Evolutionary conservation across 1,139 yeast genomes (phyloP).

Genomic region (Pichia norvegensis): DNA sequence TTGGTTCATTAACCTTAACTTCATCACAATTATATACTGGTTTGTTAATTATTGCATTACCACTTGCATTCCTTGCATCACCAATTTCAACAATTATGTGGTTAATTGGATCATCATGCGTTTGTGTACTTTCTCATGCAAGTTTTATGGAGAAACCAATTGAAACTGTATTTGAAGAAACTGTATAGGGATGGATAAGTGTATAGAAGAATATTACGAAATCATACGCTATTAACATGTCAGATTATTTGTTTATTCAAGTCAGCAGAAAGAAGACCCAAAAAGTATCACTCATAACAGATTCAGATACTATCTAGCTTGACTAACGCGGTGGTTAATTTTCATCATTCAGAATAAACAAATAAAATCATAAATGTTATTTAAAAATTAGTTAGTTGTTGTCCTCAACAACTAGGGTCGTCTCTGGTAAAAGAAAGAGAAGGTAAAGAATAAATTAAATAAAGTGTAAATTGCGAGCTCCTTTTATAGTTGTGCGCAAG

Average conservation of each 20-base stretch:
- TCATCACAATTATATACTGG: slow-evolving; percentile 87
- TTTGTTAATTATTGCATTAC: slow-evolving; percentile 67
- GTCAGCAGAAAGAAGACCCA: slow-evolving; percentile 30
- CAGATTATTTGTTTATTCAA: background rate
- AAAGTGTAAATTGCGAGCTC: background rate
- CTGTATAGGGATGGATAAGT: too few species aligned
- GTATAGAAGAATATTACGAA: too few species aligned
- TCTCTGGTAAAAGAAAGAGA: background rate
- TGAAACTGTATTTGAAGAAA: slow-evolving; percentile 94
- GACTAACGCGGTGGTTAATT: slow-evolving; percentile 27
- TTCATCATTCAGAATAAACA: slow-evolving; percentile 23
- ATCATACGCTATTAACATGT: too few species aligned
- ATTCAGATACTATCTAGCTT: slow-evolving; percentile 33
- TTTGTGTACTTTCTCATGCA: slow-evolving; percentile 84
- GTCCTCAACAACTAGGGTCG: too few species aligned
- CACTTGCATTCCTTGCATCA: slow-evolving; percentile 86
- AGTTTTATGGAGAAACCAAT: slow-evolving; percentile 94
- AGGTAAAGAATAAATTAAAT: background rate
- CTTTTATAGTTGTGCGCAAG: background rate
- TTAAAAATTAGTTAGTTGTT: background rate
- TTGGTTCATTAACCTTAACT: slow-evolving; percentile 47
- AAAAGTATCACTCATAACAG: slow-evolving; percentile 26
- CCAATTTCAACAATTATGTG: slow-evolving; percentile 92
- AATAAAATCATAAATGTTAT: too few species aligned
- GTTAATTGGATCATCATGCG: slow-evolving; percentile 93